Percentiles rank a stretch among this genome's conserved stretches.
Conservation (phyloP, 306 rosid species). For the Glycine soja region DNA sequence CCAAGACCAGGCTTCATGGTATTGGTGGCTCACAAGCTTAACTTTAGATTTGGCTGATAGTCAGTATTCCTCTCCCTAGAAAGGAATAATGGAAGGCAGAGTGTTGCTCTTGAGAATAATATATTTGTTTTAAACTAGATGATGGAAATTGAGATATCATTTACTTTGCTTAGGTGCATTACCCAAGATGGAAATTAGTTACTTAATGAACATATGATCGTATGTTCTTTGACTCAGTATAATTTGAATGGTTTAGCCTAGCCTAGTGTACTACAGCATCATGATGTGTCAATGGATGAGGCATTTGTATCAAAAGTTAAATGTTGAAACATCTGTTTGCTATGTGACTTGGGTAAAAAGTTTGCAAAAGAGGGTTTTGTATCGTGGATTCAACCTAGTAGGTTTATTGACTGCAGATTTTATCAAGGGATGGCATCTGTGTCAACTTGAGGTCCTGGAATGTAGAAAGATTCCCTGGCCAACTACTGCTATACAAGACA, state of each 20-base stretch:
- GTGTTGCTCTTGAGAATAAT: slow-evolving; percentile 28
- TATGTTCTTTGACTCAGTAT: slow-evolving; percentile 21
- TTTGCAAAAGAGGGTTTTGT: slow-evolving; percentile 15
- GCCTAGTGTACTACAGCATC: slow-evolving; percentile 23
- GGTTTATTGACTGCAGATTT: slow-evolving; percentile 62
- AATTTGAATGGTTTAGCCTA: slow-evolving; percentile 32
- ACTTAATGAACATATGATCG: neutral
- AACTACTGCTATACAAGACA: slow-evolving; percentile 56
- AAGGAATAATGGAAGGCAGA: slow-evolving; percentile 27
- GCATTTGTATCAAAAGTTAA: slow-evolving; percentile 29
- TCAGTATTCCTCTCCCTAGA: slow-evolving; percentile 32
- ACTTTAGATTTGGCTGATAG: slow-evolving; percentile 34
- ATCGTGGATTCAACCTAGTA: slow-evolving; percentile 41
- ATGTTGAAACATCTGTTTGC: slow-evolving; percentile 14
- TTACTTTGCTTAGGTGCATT: slow-evolving; percentile 19
- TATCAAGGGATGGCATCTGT: slow-evolving; percentile 73
- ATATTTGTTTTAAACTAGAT: neutral
- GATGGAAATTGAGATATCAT: slow-evolving; percentile 37
- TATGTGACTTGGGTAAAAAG: neutral
- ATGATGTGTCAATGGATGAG: slow-evolving; percentile 22
- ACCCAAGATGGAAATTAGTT: slow-evolving; percentile 18
- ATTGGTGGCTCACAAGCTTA: slow-evolving; percentile 17
- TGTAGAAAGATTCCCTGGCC: slow-evolving; percentile 91
- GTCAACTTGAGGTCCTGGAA: slow-evolving; percentile 90
- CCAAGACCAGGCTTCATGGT: slow-evolving; percentile 38